These are phyloP conservation scores for Didymella glomerata DNA, from an alignment of 2,329 filamentous ascomycete species.

Conservation along the genomic window DNA sequence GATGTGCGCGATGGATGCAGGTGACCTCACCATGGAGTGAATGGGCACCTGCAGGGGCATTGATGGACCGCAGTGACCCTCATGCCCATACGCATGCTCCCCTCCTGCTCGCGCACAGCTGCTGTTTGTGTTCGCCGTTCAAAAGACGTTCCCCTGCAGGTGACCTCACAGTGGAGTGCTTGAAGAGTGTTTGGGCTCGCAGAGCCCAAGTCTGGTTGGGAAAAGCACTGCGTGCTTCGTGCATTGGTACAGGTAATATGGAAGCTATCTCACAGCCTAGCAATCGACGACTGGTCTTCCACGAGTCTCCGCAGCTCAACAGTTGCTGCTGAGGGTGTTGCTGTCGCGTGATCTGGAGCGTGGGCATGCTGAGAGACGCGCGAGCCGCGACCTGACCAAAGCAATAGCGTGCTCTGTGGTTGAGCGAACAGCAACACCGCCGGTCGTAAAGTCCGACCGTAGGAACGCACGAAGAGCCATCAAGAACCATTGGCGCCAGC, in stretches of 20 bases:
- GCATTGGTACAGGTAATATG: slow-evolving; percentile 1
- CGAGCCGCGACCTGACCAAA: slow-evolving; percentile 11
- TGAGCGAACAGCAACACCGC: slow-evolving; percentile 5
- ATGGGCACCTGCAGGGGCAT: neutral
- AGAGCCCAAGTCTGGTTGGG: neutral
- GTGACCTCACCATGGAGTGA: slow-evolving; percentile 7
- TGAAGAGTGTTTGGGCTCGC: neutral
- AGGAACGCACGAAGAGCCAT: slow-evolving; percentile 11
- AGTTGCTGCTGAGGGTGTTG: neutral
- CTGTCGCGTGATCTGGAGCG: slow-evolving; percentile 3
- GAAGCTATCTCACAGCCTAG: neutral
- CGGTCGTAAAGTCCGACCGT: slow-evolving; percentile 12
- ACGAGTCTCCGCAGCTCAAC: neutral
- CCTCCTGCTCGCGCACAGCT: neutral
- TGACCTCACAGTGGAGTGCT: neutral
- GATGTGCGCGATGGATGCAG: slow-evolving; percentile 11
- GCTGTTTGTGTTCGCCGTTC: neutral
- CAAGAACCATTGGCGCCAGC: slow-evolving; percentile 3
- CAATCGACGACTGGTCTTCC: neutral
- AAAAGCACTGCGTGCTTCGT: neutral
- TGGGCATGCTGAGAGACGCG: slow-evolving; percentile 9
- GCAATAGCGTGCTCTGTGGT: slow-evolving; percentile 5
- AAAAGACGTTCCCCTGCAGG: neutral
- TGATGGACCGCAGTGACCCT: neutral
- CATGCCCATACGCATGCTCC: neutral